Conservation (phyloP, 345 rosid species). For the Bruguiera parviflora region DNA sequence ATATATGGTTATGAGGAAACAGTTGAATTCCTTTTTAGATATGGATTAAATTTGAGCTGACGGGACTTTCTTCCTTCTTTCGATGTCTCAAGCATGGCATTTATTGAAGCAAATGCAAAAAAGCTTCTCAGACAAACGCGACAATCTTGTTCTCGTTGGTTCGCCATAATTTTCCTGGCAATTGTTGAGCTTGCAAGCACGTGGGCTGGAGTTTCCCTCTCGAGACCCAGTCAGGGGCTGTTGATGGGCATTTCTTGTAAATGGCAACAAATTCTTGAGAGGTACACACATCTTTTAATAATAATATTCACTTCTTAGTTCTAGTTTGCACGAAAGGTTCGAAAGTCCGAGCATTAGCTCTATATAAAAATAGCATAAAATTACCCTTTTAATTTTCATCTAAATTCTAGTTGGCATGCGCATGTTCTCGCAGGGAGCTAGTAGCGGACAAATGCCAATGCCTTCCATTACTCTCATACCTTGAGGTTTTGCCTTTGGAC, state of each 20-base stretch:
- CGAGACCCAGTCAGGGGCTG: conserved; percentile 5
- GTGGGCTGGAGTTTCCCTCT: conserved; percentile 37
- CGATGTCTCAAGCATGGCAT: conserved; percentile 33
- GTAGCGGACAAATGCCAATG: conserved; percentile 25
- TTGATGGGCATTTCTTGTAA: conserved; percentile 25
- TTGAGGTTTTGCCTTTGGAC: conserved; percentile 42
- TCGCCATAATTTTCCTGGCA: conserved; percentile 45
- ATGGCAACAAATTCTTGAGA: conserved; percentile 37
- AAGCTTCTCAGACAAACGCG: conserved; percentile 24
- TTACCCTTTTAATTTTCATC: no score
- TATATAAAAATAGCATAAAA: no score
- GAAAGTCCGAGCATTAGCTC: no score
- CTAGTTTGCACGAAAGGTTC: no score
- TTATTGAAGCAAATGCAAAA: conserved; percentile 34
- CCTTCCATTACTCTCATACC: conserved; percentile 44
- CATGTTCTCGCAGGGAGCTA: conserved; percentile 30
- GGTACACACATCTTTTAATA: conserved; percentile 19
- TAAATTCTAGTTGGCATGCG: no score
- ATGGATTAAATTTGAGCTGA: no score
- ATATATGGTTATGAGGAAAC: no score
- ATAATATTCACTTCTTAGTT: no score
- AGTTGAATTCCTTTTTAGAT: no score
- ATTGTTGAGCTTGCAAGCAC: conserved; percentile 46
- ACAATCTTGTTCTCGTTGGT: conserved; percentile 48
- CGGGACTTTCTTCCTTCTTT: background rate